Conservation (phyloP, 768 basidiomycete species). For the Phanerochaete carnosa region DNA sequence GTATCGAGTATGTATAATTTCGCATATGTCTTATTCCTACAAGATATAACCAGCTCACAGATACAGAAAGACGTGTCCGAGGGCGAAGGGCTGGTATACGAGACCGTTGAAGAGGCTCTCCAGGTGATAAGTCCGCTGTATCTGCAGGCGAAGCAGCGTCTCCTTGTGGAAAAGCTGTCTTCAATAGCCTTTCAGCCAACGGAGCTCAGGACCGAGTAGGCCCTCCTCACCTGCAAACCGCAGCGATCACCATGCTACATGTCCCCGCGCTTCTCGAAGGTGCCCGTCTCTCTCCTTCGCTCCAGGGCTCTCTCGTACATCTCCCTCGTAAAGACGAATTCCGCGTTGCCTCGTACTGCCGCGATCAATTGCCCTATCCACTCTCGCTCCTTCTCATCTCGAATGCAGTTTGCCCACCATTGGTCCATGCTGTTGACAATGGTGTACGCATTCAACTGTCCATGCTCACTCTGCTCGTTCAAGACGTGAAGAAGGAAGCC, state of each 20-base stretch:
- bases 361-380: constrained; percentile 51
- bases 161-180: constrained; percentile 46
- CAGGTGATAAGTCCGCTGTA: constrained; percentile 54
- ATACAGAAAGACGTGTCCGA: constrained; percentile 10
- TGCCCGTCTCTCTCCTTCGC: constrained; percentile 36
- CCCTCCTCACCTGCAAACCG: background rate
- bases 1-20: constrained; percentile 43
- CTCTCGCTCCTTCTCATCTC: constrained; percentile 54
- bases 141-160: constrained; percentile 40
- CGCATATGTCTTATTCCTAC: background rate
- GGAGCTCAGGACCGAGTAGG: background rate
- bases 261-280: constrained; percentile 14
- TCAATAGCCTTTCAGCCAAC: constrained; percentile 27
- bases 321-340: constrained; percentile 51
- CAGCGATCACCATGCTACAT: background rate
- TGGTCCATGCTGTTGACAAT: constrained; percentile 65
- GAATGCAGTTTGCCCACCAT: constrained; percentile 76
- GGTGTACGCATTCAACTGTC: constrained; percentile 44
- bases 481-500: constrained; percentile 70
- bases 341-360: constrained; percentile 42
- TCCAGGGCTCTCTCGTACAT: constrained; percentile 50
- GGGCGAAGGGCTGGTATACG: constrained; percentile 34
- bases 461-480: constrained; percentile 61
- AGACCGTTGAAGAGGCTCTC: constrained; percentile 60
- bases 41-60: background rate